Percentiles rank a stretch among this genome's conserved stretches.
Evolutionary conservation across 495 filamentous ascomycete genomes (phyloP).

Genomic region (Halenospora varia): DNA sequence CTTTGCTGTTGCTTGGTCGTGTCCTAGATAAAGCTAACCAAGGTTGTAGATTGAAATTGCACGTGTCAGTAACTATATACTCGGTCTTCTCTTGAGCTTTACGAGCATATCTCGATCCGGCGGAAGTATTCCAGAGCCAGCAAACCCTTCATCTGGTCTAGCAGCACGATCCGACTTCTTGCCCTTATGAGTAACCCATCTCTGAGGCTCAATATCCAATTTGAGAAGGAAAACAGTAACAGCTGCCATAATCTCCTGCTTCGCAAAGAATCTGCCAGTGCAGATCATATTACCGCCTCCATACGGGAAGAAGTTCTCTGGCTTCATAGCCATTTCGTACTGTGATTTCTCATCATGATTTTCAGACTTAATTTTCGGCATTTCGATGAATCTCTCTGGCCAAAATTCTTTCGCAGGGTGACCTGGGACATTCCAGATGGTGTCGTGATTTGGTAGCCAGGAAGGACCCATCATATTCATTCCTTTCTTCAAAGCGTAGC

Average conservation of each 20-base stretch:
- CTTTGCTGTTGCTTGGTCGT: neutral
- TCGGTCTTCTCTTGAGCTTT: slow-evolving; percentile 5
- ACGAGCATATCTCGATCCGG: slow-evolving; percentile 4
- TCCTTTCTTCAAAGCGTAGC: slow-evolving; percentile 8
- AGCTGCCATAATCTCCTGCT: slow-evolving; percentile 45
- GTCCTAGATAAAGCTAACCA: neutral
- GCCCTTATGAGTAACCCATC: slow-evolving; percentile 1
- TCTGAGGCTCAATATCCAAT: neutral
- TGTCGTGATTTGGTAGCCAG: neutral
- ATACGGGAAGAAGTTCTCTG: slow-evolving; percentile 5
- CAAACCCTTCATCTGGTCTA: slow-evolving; percentile 5
- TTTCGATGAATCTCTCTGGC: slow-evolving; percentile 28
- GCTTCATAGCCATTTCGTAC: slow-evolving; percentile 5
- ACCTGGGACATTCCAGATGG: slow-evolving; percentile 23
- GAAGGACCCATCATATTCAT: neutral
- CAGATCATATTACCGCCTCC: slow-evolving; percentile 41
- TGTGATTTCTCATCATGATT: slow-evolving; percentile 10
- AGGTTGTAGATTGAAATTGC: neutral
- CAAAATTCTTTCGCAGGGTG: slow-evolving; percentile 33
- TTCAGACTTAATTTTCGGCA: slow-evolving; percentile 7
- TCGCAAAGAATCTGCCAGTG: slow-evolving; percentile 47
- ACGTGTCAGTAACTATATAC: neutral
- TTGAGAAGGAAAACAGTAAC: slow-evolving; percentile 39
- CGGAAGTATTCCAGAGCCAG: slow-evolving; percentile 5
- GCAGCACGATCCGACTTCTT: slow-evolving; percentile 1